These are phyloP conservation scores for Boletales sp. DNA, from an alignment of 768 basidiomycete genomes.

Conservation along the genomic window DNA sequence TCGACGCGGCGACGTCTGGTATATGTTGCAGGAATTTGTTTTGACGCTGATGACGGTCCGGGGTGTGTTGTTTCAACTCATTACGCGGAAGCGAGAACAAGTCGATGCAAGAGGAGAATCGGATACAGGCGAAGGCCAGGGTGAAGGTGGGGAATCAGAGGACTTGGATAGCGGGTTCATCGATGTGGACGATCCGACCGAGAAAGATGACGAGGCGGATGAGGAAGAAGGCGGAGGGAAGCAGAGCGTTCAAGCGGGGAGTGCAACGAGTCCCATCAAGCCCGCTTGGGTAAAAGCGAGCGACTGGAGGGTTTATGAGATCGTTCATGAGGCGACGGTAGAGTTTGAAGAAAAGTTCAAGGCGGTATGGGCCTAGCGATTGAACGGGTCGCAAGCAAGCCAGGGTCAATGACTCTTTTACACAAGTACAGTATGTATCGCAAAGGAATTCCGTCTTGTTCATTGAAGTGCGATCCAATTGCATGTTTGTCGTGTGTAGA, in stretches of 20 bases:
- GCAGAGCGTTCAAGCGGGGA: background rate
- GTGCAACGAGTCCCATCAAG: slow-evolving; percentile 9
- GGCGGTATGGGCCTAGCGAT: slow-evolving; percentile 56
- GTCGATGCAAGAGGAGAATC: slow-evolving; percentile 8
- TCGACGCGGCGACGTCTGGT: slow-evolving; percentile 64
- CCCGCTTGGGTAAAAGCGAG: slow-evolving; percentile 39
- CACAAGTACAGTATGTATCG: too few species aligned
- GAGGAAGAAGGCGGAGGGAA: slow-evolving; percentile 21
- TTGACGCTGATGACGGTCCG: slow-evolving; percentile 49
- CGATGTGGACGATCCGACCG: slow-evolving; percentile 27
- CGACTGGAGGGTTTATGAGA: slow-evolving; percentile 56
- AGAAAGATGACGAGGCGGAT: slow-evolving; percentile 15
- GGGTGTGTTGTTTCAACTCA: slow-evolving; percentile 46
- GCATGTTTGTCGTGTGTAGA: too few species aligned
- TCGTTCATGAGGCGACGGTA: slow-evolving; percentile 39
- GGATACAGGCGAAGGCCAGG: slow-evolving; percentile 12
- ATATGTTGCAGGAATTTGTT: slow-evolving; percentile 54
- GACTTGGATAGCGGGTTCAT: slow-evolving; percentile 34
- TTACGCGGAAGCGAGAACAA: slow-evolving; percentile 26
- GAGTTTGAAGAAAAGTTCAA: slow-evolving; percentile 61
- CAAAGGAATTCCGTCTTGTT: too few species aligned
- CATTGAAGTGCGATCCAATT: too few species aligned
- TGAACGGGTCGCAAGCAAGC: background rate
- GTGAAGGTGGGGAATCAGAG: slow-evolving; percentile 4
- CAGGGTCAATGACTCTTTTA: too few species aligned